These are phyloP conservation scores for Medicago lupulina DNA, from an alignment of 306 rosid species.

Conservation along the genomic window DNA sequence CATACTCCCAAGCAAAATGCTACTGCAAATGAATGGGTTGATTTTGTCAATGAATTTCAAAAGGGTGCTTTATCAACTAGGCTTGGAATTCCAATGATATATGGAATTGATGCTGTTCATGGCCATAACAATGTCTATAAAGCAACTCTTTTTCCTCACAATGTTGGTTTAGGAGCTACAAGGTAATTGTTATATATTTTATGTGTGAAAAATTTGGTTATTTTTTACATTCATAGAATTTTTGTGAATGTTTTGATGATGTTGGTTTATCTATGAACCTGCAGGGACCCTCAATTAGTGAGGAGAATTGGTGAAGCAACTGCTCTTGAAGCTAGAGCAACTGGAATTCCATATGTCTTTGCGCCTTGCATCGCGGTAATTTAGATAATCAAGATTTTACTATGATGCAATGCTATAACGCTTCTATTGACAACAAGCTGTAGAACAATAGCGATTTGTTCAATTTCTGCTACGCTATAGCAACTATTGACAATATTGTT, in stretches of 20 bases:
- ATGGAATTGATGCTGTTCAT: constrained; percentile 81
- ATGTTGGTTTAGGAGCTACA: constrained; percentile 78
- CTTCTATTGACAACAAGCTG: no score
- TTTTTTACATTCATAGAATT: not conserved
- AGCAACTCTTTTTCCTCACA: constrained; percentile 83
- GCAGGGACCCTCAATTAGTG: constrained; percentile 45
- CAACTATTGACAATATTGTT: not conserved
- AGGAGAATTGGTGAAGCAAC: constrained; percentile 51
- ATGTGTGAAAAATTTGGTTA: not conserved
- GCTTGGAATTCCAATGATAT: constrained; percentile 74
- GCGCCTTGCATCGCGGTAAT: constrained; percentile 52
- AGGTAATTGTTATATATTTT: constrained; percentile 41
- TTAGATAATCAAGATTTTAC: not conserved
- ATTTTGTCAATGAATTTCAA: constrained; percentile 69
- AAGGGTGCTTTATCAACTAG: constrained; percentile 58
- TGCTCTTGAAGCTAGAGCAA: constrained; percentile 52
- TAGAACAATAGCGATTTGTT: not conserved
- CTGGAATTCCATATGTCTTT: constrained; percentile 48
- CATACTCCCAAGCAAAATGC: constrained; percentile 63
- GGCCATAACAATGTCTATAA: constrained; percentile 66
- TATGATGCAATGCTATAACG: no score
- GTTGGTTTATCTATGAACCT: not conserved
- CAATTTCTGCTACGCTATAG: not conserved
- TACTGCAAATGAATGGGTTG: constrained; percentile 65
- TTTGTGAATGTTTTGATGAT: not conserved